Evolutionary conservation across 2,329 filamentous ascomycete genomes (phyloP).

Genomic region (Verticillium alfalfae): DNA sequence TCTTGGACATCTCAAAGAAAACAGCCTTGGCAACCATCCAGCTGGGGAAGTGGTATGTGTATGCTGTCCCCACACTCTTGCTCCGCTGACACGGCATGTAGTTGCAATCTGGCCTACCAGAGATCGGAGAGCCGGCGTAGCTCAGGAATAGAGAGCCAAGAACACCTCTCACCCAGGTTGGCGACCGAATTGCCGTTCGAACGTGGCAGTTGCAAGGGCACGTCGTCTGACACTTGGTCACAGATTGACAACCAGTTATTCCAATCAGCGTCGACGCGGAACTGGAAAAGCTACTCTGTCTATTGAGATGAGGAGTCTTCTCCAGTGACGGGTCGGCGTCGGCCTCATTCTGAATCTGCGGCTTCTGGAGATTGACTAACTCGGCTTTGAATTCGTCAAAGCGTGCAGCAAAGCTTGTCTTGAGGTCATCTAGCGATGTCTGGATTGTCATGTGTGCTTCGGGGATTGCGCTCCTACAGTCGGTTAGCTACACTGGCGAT

Average conservation of each 20-base stretch:
- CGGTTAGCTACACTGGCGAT: neutral
- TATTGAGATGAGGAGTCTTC: neutral
- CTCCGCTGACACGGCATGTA: neutral
- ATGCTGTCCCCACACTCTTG: neutral
- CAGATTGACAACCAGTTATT: neutral
- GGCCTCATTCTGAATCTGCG: neutral
- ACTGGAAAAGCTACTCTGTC: neutral
- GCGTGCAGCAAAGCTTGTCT: neutral
- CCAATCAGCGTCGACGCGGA: neutral
- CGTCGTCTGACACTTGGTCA: neutral
- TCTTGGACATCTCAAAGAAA: neutral
- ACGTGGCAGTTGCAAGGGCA: neutral
- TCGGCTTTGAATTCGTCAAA: neutral
- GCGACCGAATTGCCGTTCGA: neutral
- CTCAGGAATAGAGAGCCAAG: neutral
- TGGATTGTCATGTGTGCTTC: neutral
- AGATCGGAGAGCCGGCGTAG: neutral
- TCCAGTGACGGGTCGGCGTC: neutral
- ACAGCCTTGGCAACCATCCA: neutral
- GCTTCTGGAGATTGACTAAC: neutral
- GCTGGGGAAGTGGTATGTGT: neutral
- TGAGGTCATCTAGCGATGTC: neutral
- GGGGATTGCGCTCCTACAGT: neutral
- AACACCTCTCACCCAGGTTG: neutral
- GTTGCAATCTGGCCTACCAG: neutral